Percentiles rank a stretch among this genome's conserved stretches.
Conservation (phyloP, 23 red algal genomes). For the Gracilaria vermiculophylla region DNA sequence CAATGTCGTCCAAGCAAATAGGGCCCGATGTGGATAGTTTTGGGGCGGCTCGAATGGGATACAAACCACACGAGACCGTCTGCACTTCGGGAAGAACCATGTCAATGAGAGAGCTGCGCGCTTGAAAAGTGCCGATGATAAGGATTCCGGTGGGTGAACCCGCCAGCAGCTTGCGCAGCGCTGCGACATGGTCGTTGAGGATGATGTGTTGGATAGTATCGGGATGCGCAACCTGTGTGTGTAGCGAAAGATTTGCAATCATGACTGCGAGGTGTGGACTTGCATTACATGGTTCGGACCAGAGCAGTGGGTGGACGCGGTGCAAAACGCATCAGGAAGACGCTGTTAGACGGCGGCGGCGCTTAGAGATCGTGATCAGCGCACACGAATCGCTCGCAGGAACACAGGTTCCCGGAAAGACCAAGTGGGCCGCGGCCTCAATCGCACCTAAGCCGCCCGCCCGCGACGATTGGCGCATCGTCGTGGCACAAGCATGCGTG, state of each 20-base stretch:
- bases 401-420: too few relatives aligned
- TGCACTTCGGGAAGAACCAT: not conserved
- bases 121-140: not conserved
- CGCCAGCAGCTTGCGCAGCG: not conserved
- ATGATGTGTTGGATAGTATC: constrained; percentile 16
- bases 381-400: too few relatives aligned
- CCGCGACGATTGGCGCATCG: too few relatives aligned
- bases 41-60: not conserved
- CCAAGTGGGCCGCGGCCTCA: too few relatives aligned
- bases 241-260: not conserved
- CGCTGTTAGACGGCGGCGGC: too few relatives aligned
- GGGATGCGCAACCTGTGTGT: not conserved
- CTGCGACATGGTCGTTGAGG: not conserved
- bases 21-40: not conserved
- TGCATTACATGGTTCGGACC: not conserved
- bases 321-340: too few relatives aligned
- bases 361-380: too few relatives aligned
- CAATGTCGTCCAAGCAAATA: constrained; percentile 35
- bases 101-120: not conserved
- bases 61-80: not conserved
- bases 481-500: too few relatives aligned
- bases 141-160: not conserved
- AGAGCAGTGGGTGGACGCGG: too few relatives aligned
- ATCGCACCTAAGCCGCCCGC: too few relatives aligned
- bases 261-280: not conserved